Percentiles rank a stretch among this genome's conserved stretches.
These are phyloP conservation scores for Pleurotus citrinopileatus DNA, from an alignment of 768 basidiomycete species.

Conservation along the genomic window DNA sequence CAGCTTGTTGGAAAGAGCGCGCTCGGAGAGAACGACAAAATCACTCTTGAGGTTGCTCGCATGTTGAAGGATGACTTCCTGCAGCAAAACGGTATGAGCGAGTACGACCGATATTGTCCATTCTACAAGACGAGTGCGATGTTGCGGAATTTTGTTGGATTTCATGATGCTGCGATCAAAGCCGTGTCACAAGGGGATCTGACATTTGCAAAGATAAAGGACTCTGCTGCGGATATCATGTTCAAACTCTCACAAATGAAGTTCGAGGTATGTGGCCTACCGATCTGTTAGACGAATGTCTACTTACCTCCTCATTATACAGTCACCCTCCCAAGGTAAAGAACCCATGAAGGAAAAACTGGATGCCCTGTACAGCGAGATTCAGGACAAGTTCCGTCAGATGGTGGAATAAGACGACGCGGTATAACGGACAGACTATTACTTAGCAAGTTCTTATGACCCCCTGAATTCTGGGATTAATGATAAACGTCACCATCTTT, in stretches of 20 bases:
- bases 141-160: constrained; percentile 91
- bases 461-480: constrained; percentile 15
- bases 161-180: constrained; percentile 87
- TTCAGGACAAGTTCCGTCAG: constrained; percentile 90
- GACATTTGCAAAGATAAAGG: constrained; percentile 86
- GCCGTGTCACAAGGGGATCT: constrained; percentile 82
- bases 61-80: constrained; percentile 98
- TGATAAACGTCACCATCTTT: neutral
- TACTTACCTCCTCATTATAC: constrained; percentile 11
- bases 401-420: constrained; percentile 61
- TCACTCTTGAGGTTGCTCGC: constrained; percentile 93
- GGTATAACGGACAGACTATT: too few relatives aligned
- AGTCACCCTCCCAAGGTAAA: constrained; percentile 92
- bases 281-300: too few relatives aligned
- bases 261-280: constrained; percentile 72
- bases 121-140: constrained; percentile 99
- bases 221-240: constrained; percentile 82
- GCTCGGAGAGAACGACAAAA: constrained; percentile 95
- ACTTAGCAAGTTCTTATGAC: too few relatives aligned
- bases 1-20: constrained; percentile 99
- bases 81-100: constrained; percentile 98
- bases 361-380: constrained; percentile 79
- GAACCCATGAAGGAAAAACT: constrained; percentile 80
- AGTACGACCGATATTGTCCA: constrained; percentile 95
- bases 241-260: constrained; percentile 99